Evolutionary conservation across 1,284 basidiomycete genomes (phyloP).

Genomic region (Trichosporon sp.): DNA sequence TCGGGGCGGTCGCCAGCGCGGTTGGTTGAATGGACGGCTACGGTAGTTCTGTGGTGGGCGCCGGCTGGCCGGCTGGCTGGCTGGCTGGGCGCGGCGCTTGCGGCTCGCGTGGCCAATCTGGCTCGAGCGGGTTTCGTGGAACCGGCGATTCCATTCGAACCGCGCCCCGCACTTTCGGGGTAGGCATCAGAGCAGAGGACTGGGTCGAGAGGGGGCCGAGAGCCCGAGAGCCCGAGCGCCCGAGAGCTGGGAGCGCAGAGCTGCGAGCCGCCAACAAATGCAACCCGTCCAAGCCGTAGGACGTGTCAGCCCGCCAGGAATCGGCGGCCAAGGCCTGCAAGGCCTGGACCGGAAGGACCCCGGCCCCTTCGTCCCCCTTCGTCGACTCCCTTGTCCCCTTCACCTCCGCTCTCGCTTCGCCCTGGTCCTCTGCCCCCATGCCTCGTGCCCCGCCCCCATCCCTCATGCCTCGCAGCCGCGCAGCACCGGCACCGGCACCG

Average conservation of each 20-base stretch:
- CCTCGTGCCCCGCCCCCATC: background rate
- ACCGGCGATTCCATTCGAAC: background rate
- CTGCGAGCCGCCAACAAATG: background rate
- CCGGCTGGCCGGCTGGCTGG: background rate
- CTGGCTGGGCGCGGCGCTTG: background rate
- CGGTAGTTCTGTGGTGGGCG: background rate
- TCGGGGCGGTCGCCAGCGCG: background rate
- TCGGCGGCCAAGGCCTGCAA: conserved; percentile 5
- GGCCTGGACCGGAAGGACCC: conserved; percentile 5
- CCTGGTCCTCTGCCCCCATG: background rate
- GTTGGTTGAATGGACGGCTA: background rate
- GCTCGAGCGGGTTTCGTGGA: background rate
- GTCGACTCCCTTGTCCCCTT: conserved; percentile 1
- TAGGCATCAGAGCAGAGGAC: background rate
- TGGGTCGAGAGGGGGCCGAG: background rate
- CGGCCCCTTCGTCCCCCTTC: background rate
- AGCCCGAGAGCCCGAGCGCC: no score
- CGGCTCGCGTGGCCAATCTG: background rate
- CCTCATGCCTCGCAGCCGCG: background rate
- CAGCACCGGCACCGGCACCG: conserved; percentile 6
- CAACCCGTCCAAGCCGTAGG: background rate
- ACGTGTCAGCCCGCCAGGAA: background rate
- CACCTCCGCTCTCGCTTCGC: background rate
- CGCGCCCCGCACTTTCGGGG: background rate
- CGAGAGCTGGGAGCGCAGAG: no score